These are phyloP conservation scores for Beauveria pseudobassiana DNA, from an alignment of 2,329 filamentous ascomycete species.

Conservation along the genomic window DNA sequence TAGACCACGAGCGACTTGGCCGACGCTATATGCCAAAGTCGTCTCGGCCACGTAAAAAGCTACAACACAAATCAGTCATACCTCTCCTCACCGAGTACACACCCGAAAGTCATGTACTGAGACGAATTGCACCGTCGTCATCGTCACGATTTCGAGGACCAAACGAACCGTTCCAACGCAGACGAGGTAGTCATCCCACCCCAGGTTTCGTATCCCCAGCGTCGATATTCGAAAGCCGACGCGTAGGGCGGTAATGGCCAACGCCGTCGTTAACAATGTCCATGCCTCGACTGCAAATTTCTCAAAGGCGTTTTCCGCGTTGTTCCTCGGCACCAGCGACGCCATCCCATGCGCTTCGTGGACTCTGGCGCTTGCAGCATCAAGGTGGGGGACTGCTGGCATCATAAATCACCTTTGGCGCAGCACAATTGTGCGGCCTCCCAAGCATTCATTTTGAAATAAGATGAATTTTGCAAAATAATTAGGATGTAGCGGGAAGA, in stretches of 20 bases:
- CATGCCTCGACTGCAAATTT: conserved; percentile 3
- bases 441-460: background rate
- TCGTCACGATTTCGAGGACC: background rate
- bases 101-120: too few species aligned
- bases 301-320: background rate
- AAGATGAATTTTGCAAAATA: background rate
- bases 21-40: conserved; percentile 28
- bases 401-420: background rate
- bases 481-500: background rate
- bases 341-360: background rate
- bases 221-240: conserved; percentile 1
- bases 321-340: background rate
- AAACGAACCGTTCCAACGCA: conserved; percentile 5
- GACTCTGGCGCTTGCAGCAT: background rate
- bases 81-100: background rate
- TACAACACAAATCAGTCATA: background rate
- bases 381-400: background rate
- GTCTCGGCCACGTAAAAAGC: conserved; percentile 20
- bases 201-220: background rate
- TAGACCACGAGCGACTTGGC: conserved; percentile 32
- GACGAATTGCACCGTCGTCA: too few species aligned
- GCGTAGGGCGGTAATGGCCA: background rate
- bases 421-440: background rate
- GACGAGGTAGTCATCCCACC: conserved; percentile 11
- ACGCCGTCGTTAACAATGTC: background rate